These are phyloP conservation scores for Nidularia pulvinata DNA, from an alignment of 768 basidiomycete species.

Conservation along the genomic window DNA sequence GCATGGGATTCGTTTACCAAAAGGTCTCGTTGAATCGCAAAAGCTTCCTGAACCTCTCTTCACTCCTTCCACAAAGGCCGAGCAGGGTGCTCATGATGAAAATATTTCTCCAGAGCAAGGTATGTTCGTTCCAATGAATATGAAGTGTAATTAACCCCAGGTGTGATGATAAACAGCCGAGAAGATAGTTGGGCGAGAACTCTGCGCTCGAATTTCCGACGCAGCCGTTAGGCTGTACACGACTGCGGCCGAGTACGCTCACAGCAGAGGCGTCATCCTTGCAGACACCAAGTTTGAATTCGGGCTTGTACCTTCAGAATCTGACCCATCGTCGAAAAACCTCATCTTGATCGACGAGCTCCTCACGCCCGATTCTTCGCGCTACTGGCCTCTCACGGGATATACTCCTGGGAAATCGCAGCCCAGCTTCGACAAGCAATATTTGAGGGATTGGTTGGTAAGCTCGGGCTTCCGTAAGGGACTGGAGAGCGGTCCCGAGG, in stretches of 20 bases:
- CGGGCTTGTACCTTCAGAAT: conserved; percentile 61
- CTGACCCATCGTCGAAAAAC: conserved; percentile 24
- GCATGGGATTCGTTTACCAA: conserved; percentile 79
- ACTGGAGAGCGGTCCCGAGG: conserved; percentile 71
- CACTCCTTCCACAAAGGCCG: conserved; percentile 97
- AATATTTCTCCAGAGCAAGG: conserved; percentile 89
- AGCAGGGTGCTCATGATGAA: conserved; percentile 92
- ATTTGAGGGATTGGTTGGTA: conserved; percentile 88
- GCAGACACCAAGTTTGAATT: conserved; percentile 99
- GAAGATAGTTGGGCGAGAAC: conserved; percentile 61
- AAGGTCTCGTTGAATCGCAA: conserved; percentile 82
- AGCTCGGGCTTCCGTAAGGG: conserved; percentile 73
- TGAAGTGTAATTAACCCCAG: too few relatives aligned
- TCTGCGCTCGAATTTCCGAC: conserved; percentile 60
- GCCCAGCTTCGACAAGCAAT: conserved; percentile 97
- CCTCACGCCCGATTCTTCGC: conserved; percentile 96
- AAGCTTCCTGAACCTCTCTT: conserved; percentile 84
- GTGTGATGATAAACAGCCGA: conserved; percentile 42
- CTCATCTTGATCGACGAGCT: conserved; percentile 94
- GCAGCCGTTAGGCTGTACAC: conserved; percentile 68
- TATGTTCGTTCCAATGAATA: conserved; percentile 16
- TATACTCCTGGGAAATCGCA: conserved; percentile 79
- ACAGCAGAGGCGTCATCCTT: conserved; percentile 81
- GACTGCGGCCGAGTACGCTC: conserved; percentile 74
- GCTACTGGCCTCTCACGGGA: conserved; percentile 87